Percentiles rank a stretch among this genome's conserved stretches.
phyloP scores from a whole-genome alignment of 805 yeast genomes.

The Candida dendrica region DNA sequence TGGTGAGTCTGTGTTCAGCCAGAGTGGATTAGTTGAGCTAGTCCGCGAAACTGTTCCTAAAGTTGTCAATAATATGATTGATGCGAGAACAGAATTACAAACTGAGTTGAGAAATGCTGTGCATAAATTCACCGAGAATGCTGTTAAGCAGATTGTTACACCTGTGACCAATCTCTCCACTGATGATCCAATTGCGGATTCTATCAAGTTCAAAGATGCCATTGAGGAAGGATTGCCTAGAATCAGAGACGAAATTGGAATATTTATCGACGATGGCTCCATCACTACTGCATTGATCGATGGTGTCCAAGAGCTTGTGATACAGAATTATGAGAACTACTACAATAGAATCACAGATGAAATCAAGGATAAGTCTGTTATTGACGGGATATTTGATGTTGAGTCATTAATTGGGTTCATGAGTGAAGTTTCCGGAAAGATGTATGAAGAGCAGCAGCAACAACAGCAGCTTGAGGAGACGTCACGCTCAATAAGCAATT shows the following conservation, averaged over 20 bases:
- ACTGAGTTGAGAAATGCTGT: conserved; percentile 65
- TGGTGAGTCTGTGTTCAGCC: conserved; percentile 18
- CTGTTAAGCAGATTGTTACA: conserved; percentile 39
- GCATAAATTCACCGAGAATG: conserved; percentile 57
- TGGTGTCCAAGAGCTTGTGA: conserved; percentile 56
- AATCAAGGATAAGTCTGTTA: conserved; percentile 23
- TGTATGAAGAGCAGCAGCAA: conserved; percentile 19
- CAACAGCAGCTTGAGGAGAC: conserved; percentile 5
- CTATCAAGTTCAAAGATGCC: conserved; percentile 37
- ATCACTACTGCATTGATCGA: conserved; percentile 48
- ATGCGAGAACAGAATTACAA: conserved; percentile 68
- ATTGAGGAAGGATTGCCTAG: conserved; percentile 51
- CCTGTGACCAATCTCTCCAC: conserved; percentile 28
- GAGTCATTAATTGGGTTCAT: conserved; percentile 52
- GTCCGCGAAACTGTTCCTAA: conserved; percentile 70
- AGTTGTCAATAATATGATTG: conserved; percentile 75
- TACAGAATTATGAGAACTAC: conserved; percentile 50
- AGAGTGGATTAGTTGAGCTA: conserved; percentile 31
- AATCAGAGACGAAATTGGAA: conserved; percentile 40
- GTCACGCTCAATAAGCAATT: neutral
- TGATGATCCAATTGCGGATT: conserved; percentile 24
- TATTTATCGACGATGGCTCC: conserved; percentile 50
- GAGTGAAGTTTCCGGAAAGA: conserved; percentile 25
- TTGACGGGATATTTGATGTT: conserved; percentile 52
- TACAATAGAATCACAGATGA: conserved; percentile 28